Base-by-base conservation (phyloP, 2,329 filamentous ascomycete genomes). In the Fusarium chuoi region DNA sequence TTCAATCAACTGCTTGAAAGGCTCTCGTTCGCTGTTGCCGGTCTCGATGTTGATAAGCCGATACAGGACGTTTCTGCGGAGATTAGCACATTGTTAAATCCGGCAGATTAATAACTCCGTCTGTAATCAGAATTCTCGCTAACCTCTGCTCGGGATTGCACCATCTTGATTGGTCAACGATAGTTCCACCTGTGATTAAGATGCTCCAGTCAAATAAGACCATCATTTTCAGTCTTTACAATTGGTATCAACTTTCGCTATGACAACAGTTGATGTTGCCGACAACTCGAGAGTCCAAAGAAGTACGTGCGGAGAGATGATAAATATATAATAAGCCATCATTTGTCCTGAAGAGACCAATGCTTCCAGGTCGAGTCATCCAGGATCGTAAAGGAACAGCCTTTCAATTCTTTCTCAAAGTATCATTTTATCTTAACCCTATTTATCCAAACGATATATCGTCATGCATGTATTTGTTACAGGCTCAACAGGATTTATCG, bases 361-460 rank as follows among this genome's bases (percentile, higher is more conserved):
- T 22, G 4, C 45, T 11, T 17, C 28, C 46, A 35, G 30, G 9
- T 35, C 22, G 18, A 10, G 0, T 8, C 11, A 18, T n/a, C 3
- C 28, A 33, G 9, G 3, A 15, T 22, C 9, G 6, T 20, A 2
- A 38, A 35, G 10, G 26, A 36, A 8, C 13, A 8, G 3, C 22
- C 49, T 20, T 33, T n/a, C 15, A 18, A 18, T 17, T 6, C 3
- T 33, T 20, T 33, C 17, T 3, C 46, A 30, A 49, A 3, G 1
- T 9, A 2, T 4, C 1, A 4, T 9, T 22, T 26, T 7, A 4
- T 3, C 4, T 8, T 7, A 8, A 15, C 6, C 9, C 14, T 7
- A 26, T 26, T 11, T 4, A 20, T 15, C 3, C 3, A 52, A 22
- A 6, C 18, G 0, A 52, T 2, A 33, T 20, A 36, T 6, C 14